These are phyloP conservation scores for Aureobasidium melanogenum DNA, from an alignment of 2,329 filamentous ascomycete species.

Conservation along the genomic window DNA sequence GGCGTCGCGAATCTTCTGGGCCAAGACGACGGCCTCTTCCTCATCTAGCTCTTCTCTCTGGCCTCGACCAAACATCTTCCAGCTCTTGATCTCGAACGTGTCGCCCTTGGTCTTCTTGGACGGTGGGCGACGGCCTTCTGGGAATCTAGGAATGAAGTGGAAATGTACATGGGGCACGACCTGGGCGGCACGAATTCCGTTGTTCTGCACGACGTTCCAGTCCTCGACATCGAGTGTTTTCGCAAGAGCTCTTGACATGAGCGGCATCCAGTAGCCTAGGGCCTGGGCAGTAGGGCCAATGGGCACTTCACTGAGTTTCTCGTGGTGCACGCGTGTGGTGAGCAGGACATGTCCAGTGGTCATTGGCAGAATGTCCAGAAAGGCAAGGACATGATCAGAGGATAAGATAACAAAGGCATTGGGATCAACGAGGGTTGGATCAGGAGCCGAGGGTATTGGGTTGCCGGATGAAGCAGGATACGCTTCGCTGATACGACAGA, in stretches of 20 bases:
- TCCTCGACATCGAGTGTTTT: slow-evolving; percentile 63
- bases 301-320: slow-evolving; percentile 64
- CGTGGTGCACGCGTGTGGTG: slow-evolving; percentile 65
- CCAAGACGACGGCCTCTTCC: slow-evolving; percentile 57
- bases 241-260: slow-evolving; percentile 64
- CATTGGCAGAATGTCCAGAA: slow-evolving; percentile 88
- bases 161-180: slow-evolving; percentile 92
- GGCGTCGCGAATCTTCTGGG: slow-evolving; percentile 38
- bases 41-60: slow-evolving; percentile 67
- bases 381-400: slow-evolving; percentile 69
- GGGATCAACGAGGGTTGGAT: slow-evolving; percentile 24
- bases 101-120: slow-evolving; percentile 37
- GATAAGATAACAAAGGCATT: slow-evolving; percentile 60
- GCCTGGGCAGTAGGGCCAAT: slow-evolving; percentile 17
- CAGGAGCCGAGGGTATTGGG: slow-evolving; percentile 24
- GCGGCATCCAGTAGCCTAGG: slow-evolving; percentile 49
- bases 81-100: slow-evolving; percentile 44
- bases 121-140: slow-evolving; percentile 34
- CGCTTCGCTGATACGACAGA: slow-evolving; percentile 48
- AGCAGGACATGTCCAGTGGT: slow-evolving; percentile 75
- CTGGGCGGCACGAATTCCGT: slow-evolving; percentile 78
- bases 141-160: slow-evolving; percentile 75
- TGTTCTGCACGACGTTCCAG: slow-evolving; percentile 98
- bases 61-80: slow-evolving; percentile 76
- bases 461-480: slow-evolving; percentile 33